phyloP scores from a whole-genome alignment of 768 basidiomycete genomes.

The Rhodotorula kratochvilovae region DNA sequence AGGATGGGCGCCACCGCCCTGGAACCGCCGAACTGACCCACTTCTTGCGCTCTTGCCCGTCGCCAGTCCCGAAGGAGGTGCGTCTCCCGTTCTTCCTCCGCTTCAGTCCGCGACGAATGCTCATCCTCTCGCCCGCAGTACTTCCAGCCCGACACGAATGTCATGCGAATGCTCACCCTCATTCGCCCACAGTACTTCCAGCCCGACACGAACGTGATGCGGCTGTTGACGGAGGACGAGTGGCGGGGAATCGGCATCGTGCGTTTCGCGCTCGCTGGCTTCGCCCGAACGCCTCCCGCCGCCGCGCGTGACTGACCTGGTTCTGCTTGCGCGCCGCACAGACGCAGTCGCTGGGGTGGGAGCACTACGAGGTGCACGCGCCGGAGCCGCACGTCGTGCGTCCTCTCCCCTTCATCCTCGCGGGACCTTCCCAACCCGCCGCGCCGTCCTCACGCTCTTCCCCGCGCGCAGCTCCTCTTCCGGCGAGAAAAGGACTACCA shows the following conservation, averaged over 20 bases:
- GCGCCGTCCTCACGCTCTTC: background rate
- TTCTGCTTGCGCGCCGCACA: background rate
- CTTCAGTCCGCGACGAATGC: background rate
- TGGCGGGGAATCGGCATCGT: slow-evolving; percentile 91
- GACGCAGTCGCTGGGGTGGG: slow-evolving; percentile 92
- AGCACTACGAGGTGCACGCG: slow-evolving; percentile 91
- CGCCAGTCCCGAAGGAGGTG: slow-evolving; percentile 62
- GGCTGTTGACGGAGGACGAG: slow-evolving; percentile 76
- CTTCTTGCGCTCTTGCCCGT: background rate
- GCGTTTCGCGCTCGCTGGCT: background rate
- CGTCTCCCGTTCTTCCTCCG: background rate
- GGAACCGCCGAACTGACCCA: background rate
- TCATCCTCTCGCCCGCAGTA: slow-evolving; percentile 55
- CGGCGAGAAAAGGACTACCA: slow-evolving; percentile 35
- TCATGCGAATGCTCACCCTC: slow-evolving; percentile 67
- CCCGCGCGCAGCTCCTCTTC: slow-evolving; percentile 23
- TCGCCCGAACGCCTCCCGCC: too few species aligned
- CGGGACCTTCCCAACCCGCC: too few species aligned
- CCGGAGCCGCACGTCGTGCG: slow-evolving; percentile 32
- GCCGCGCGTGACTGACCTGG: background rate
- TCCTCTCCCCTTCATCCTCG: background rate
- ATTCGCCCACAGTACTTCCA: slow-evolving; percentile 55
- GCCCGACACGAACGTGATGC: slow-evolving; percentile 65
- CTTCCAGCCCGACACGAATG: slow-evolving; percentile 60
- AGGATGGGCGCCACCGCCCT: too few species aligned